Percentiles rank a stretch among this genome's conserved stretches.
phyloP scores from a whole-genome alignment of 805 yeast genomes.

The Zygoascus biomembranicola region DNA sequence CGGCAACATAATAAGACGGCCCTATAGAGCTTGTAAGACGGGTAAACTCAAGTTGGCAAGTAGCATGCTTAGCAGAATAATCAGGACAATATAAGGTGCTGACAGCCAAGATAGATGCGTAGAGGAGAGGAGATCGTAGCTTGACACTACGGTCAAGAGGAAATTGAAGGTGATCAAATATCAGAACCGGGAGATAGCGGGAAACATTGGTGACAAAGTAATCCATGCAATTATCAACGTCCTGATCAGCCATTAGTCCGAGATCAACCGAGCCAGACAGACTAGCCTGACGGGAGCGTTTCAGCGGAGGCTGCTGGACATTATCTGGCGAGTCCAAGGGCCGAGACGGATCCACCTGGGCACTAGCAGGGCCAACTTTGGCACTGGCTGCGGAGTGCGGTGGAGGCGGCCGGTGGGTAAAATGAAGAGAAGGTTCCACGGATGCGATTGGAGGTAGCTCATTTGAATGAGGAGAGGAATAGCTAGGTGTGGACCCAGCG shows the following conservation, averaged over 20 bases:
- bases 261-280: neutral
- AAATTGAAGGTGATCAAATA: constrained; percentile 13
- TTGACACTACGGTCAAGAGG: constrained; percentile 9
- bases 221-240: constrained; percentile 11
- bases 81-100: constrained; percentile 12
- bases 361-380: neutral
- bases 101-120: constrained; percentile 14
- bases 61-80: constrained; percentile 10
- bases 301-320: neutral
- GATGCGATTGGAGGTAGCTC: neutral
- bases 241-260: neutral
- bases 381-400: too few species aligned
- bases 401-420: neutral
- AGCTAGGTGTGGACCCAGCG: neutral
- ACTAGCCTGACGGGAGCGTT: neutral
- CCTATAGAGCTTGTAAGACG: constrained; percentile 2
- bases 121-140: constrained; percentile 11
- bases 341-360: neutral
- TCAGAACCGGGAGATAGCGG: constrained; percentile 16
- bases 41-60: constrained; percentile 10
- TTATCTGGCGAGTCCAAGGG: neutral
- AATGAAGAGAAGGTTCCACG: neutral
- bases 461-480: neutral
- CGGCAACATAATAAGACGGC: neutral
- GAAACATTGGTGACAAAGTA: constrained; percentile 13